phyloP scores from a whole-genome alignment of 441 rosid species.

The Pelargonium myrrhifolium region DNA sequence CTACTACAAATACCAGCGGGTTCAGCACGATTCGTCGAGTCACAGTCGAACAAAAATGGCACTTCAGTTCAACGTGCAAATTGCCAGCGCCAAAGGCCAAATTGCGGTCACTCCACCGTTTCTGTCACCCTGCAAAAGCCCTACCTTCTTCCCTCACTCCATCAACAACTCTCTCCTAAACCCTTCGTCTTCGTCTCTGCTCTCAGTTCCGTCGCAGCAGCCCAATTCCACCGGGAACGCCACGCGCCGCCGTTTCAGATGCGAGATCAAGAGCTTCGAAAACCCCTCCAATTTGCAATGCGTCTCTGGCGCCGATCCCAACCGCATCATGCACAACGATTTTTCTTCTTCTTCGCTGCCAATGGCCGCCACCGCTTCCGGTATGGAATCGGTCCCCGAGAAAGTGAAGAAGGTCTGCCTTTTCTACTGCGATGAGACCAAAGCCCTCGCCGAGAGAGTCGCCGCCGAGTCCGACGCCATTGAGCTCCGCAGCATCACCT shows the following conservation, averaged over 20 bases:
- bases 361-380: constrained; percentile 40
- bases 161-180: background rate
- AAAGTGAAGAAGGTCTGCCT: constrained; percentile 56
- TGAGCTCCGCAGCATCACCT: constrained; percentile 70
- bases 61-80: background rate
- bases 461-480: constrained; percentile 66
- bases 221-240: background rate
- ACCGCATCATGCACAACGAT: constrained; percentile 32
- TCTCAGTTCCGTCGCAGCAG: background rate
- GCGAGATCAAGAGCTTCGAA: constrained; percentile 51
- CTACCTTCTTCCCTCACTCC: background rate
- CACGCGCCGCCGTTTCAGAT: constrained; percentile 22
- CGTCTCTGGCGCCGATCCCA: constrained; percentile 38
- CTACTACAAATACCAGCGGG: too few relatives aligned
- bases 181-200: background rate
- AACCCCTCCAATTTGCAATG: constrained; percentile 42
- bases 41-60: background rate
- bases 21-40: background rate
- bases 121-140: background rate
- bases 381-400: constrained; percentile 38
- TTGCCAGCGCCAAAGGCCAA: background rate
- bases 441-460: constrained; percentile 64
- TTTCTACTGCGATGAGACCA: constrained; percentile 65
- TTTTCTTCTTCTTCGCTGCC: constrained; percentile 33
- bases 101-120: background rate